Evolutionary conservation across 257 asterid species (phyloP).

Genomic region (Hygrophila difformis): DNA sequence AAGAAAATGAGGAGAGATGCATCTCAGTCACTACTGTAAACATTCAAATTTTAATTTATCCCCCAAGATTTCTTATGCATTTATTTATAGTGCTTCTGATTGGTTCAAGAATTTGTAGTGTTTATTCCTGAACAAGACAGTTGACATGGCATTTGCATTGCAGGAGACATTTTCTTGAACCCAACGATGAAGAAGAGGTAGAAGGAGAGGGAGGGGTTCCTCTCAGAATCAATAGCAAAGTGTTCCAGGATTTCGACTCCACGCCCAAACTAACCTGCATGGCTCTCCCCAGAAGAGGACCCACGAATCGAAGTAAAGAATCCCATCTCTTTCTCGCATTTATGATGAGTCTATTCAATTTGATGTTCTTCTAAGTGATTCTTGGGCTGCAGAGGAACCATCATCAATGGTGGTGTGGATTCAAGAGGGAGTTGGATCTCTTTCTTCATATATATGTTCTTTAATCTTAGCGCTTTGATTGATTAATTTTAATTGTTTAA

Average conservation of each 20-base stretch:
- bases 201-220: slow-evolving; percentile 11
- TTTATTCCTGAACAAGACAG: neutral
- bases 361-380: no score
- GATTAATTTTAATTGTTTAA: no score
- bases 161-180: slow-evolving; percentile 40
- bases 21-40: slow-evolving; percentile 52
- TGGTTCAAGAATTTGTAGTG: neutral
- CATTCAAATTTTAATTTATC: neutral
- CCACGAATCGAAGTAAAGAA: slow-evolving; percentile 34
- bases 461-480: no score
- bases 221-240: slow-evolving; percentile 7
- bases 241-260: neutral
- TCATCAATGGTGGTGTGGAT: no score
- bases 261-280: slow-evolving; percentile 32
- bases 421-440: no score
- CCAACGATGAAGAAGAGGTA: slow-evolving; percentile 16
- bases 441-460: no score
- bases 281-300: slow-evolving; percentile 25
- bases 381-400: no score
- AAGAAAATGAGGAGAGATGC: slow-evolving; percentile 50
- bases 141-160: neutral
- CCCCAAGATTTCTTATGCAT: no score
- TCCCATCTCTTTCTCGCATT: neutral
- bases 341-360: neutral
- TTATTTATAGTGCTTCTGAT: neutral